A percentile compares a stretch with the other conserved stretches of the same genome.
These are phyloP conservation scores for Irpex sp. DNA, from an alignment of 1,284 basidiomycete species.

Conservation along the genomic window DNA sequence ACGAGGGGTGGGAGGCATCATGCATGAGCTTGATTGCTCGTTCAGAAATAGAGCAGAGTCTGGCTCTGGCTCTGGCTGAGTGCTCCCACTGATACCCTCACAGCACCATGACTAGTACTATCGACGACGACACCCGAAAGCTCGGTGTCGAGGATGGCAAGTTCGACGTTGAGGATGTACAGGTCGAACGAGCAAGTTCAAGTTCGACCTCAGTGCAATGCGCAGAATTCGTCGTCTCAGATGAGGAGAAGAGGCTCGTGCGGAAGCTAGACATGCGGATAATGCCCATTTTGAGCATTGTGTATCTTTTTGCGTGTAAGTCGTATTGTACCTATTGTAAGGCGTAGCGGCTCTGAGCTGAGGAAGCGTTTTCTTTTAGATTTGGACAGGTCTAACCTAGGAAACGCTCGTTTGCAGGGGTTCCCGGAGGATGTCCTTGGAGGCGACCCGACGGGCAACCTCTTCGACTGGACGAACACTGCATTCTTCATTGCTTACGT, in stretches of 20 bases:
- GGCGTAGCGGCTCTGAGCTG: too few relatives aligned
- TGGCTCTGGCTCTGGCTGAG: not conserved
- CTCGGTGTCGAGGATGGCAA: not conserved
- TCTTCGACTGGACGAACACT: constrained; percentile 72
- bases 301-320: constrained; percentile 68
- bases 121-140: not conserved
- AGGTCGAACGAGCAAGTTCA: not conserved
- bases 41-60: not conserved
- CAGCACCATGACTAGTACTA: not conserved
- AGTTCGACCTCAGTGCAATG: not conserved
- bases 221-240: not conserved
- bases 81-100: not conserved
- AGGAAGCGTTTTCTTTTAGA: constrained; percentile 29
- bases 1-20: not conserved
- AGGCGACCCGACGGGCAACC: constrained; percentile 54
- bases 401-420: constrained; percentile 64
- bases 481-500: constrained; percentile 75
- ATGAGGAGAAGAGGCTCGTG: constrained; percentile 48
- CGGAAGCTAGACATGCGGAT: constrained; percentile 59
- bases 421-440: constrained; percentile 40
- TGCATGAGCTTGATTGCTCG: too few relatives aligned
- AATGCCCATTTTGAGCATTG: constrained; percentile 56
- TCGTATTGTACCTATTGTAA: not conserved
- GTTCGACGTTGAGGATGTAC: not conserved
- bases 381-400: constrained; percentile 62